Evolutionary conservation across 2,329 filamentous ascomycete species (phyloP).

Genomic region (Exserohilum turcica): DNA sequence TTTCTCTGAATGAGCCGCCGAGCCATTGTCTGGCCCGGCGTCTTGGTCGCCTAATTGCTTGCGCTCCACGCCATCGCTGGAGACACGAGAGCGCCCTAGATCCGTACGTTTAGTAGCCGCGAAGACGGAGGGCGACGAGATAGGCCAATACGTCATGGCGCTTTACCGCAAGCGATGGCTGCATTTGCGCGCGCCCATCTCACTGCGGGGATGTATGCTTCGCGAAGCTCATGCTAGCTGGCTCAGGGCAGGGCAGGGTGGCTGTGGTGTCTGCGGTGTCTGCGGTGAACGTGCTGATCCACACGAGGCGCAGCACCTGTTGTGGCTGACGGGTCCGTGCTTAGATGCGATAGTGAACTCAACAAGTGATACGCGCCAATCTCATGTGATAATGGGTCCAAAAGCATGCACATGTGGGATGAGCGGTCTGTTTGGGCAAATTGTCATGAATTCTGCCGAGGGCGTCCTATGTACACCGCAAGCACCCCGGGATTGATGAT

Average conservation of each 20-base stretch:
- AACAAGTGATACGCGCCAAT: background rate
- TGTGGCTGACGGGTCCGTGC: conserved; percentile 19
- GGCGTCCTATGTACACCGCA: background rate
- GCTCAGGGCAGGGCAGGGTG: conserved; percentile 30
- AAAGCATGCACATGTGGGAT: background rate
- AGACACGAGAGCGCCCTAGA: conserved; percentile 59
- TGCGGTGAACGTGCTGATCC: conserved; percentile 17
- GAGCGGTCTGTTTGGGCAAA: background rate
- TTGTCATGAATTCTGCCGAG: background rate
- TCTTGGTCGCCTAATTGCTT: conserved; percentile 28
- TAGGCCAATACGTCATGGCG: conserved; percentile 84
- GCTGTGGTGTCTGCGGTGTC: conserved; percentile 29
- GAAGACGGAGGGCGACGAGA: conserved; percentile 82
- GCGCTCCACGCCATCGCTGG: conserved; percentile 62
- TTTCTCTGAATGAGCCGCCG: conserved; percentile 16
- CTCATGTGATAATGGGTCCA: too few species aligned
- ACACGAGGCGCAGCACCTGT: conserved; percentile 20
- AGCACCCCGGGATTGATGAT: too few species aligned
- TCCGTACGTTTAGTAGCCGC: conserved; percentile 72
- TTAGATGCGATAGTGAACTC: background rate
- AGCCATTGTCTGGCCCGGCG: conserved; percentile 17
- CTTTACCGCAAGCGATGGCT: conserved; percentile 44
- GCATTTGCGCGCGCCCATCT: conserved; percentile 46
- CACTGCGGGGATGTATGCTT: conserved; percentile 33
- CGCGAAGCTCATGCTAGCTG: conserved; percentile 30